A percentile compares a stretch with the other conserved stretches of the same genome.
These are phyloP conservation scores for Sporothrix luriei DNA, from an alignment of 2,329 filamentous ascomycete genomes.

Conservation along the genomic window DNA sequence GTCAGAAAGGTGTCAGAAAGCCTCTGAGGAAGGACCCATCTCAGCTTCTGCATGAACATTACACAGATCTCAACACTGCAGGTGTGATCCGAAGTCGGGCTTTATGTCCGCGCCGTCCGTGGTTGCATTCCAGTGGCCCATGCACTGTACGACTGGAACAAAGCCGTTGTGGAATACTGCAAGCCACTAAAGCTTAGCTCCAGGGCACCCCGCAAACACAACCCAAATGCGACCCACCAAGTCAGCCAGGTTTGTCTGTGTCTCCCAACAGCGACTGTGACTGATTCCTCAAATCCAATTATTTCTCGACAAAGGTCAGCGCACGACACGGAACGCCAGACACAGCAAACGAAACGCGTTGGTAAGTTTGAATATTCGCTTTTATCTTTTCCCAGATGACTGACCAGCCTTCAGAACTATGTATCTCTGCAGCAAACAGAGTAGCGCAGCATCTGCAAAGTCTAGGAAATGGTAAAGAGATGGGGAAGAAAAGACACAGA, in stretches of 20 bases:
- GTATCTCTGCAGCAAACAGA: not conserved
- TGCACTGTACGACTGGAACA: not conserved
- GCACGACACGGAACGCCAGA: not conserved
- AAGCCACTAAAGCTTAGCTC: not conserved
- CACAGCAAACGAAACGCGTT: not conserved
- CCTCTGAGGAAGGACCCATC: not conserved
- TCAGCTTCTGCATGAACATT: not conserved
- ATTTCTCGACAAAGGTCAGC: not conserved
- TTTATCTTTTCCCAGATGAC: no score
- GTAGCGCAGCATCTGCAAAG: no score
- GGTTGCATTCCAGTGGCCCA: no score
- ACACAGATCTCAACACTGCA: not conserved
- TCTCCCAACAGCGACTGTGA: not conserved
- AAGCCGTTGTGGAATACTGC: slow-evolving; percentile 15
- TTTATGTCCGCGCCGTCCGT: slow-evolving; percentile 5
- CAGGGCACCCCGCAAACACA: not conserved
- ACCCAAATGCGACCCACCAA: not conserved
- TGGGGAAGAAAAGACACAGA: not conserved
- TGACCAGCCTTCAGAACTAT: no score
- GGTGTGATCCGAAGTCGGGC: not conserved
- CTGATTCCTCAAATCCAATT: not conserved
- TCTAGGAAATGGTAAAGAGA: no score
- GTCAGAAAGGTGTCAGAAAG: not conserved
- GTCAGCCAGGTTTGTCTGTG: not conserved
- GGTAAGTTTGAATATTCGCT: no score